Conservation (phyloP, 768 basidiomycete species). For the Termitomyces bulborhizus region DNA sequence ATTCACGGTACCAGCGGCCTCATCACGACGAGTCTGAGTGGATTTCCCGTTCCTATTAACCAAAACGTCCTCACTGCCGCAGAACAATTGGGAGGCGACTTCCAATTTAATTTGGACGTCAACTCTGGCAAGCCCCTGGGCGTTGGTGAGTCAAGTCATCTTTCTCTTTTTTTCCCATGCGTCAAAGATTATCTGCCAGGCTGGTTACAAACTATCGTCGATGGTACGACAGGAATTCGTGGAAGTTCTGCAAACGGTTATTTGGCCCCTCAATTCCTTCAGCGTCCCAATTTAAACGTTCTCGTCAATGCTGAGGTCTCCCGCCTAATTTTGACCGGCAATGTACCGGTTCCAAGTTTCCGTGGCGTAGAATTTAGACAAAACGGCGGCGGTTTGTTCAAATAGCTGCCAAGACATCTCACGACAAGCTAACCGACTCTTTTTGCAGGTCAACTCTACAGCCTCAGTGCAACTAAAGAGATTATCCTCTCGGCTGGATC, state of each 20-base stretch:
- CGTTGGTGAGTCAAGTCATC: not conserved
- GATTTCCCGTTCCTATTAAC: constrained; percentile 7
- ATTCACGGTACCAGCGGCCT: constrained; percentile 20
- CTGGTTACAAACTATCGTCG: constrained; percentile 11
- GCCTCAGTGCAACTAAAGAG: constrained; percentile 39
- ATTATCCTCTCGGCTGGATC: constrained; percentile 40
- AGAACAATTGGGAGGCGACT: constrained; percentile 2
- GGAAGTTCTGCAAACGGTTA: constrained; percentile 16
- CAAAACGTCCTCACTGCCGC: constrained; percentile 1
- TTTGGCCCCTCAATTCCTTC: constrained; percentile 3
- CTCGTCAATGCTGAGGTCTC: constrained; percentile 13
- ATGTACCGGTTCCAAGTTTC: not conserved
- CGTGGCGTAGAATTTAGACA: not conserved
- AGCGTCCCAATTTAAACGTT: constrained; percentile 11
- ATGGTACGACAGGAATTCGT: constrained; percentile 3
- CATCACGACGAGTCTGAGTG: constrained; percentile 16
- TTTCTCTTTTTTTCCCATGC: not conserved
- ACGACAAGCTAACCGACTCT: not conserved
- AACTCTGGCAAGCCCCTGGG: constrained; percentile 5
- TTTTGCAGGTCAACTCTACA: not conserved
- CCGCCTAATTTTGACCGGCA: constrained; percentile 7
- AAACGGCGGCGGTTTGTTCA: not conserved
- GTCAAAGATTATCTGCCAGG: not conserved
- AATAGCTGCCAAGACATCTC: not conserved
- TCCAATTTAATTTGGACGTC: constrained; percentile 1